These are phyloP conservation scores for Aspergillus tanneri DNA, from an alignment of 2,329 filamentous ascomycete genomes.

Conservation along the genomic window DNA sequence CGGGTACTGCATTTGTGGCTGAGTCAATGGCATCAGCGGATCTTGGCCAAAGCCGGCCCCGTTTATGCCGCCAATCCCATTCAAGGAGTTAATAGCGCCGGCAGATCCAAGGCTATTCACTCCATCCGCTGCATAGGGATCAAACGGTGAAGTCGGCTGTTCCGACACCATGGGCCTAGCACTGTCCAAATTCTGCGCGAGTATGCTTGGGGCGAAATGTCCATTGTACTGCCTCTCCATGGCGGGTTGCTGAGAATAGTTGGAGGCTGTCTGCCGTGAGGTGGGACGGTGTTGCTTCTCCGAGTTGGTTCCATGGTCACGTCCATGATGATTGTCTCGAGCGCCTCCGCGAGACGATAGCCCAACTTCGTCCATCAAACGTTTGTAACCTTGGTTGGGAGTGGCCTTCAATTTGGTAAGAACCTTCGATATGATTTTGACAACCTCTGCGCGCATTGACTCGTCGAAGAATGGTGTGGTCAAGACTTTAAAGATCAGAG, in stretches of 20 bases:
- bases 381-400: constrained; percentile 94
- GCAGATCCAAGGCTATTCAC: constrained; percentile 30
- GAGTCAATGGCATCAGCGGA: constrained; percentile 42
- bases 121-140: constrained; percentile 39
- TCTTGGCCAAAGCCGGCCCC: constrained; percentile 40
- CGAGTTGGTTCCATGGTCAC: constrained; percentile 37
- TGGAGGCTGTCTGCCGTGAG: constrained; percentile 42
- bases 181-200: constrained; percentile 37
- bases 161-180: constrained; percentile 37
- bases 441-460: constrained; percentile 77
- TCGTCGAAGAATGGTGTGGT: constrained; percentile 98
- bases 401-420: constrained; percentile 88
- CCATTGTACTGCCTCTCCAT: constrained; percentile 45
- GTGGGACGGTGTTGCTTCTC: constrained; percentile 47
- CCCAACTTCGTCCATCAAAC: constrained; percentile 97
- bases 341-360: constrained; percentile 59
- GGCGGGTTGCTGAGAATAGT: constrained; percentile 36
- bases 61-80: constrained; percentile 31
- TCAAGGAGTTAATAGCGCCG: constrained; percentile 26
- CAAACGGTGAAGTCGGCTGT: constrained; percentile 39
- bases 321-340: constrained; percentile 41
- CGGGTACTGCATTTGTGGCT: constrained; percentile 59
- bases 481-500: constrained; percentile 96
- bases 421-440: constrained; percentile 89
- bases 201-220: constrained; percentile 39